Percentiles rank a stretch among this genome's conserved stretches.
phyloP scores from a whole-genome alignment of 148 eudicot genomes.

The Salicornia ramosissima region DNA sequence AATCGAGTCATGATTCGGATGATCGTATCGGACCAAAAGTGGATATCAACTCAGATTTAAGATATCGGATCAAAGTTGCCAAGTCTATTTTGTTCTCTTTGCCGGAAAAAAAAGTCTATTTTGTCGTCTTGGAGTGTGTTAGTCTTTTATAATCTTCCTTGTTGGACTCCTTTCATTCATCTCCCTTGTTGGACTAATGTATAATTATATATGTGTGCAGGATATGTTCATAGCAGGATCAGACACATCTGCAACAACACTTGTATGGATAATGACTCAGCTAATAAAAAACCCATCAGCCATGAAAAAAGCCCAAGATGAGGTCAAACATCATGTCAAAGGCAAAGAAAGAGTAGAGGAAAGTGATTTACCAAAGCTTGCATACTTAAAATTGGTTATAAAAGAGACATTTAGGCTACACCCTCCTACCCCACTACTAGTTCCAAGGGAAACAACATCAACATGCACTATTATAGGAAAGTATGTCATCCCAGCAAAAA shows the following conservation, averaged over 20 bases:
- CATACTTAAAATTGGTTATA: conserved; percentile 34
- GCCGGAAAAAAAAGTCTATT: too few species aligned
- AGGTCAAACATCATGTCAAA: conserved; percentile 29
- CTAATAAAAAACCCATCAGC: conserved; percentile 39
- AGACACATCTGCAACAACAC: conserved; percentile 47
- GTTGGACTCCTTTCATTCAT: too few species aligned
- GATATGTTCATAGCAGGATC: conserved; percentile 58
- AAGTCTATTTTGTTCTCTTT: too few species aligned
- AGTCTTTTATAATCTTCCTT: too few species aligned
- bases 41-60: too few species aligned
- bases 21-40: too few species aligned
- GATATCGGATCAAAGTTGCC: too few species aligned
- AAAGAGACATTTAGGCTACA: conserved; percentile 45
- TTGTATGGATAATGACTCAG: conserved; percentile 55
- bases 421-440: conserved; percentile 29
- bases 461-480: conserved; percentile 29
- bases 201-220: conserved; percentile 29
- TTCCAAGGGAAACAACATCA: conserved; percentile 50
- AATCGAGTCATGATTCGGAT: too few species aligned
- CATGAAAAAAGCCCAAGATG: conserved; percentile 44
- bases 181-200: too few species aligned
- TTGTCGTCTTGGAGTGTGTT: too few species aligned
- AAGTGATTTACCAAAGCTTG: conserved; percentile 36
- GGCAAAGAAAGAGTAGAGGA: conserved; percentile 37
- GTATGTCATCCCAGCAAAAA: conserved; percentile 44